Evolutionary conservation across 2,329 filamentous ascomycete species (phyloP).

Genomic region (Neobulgaria alba): DNA sequence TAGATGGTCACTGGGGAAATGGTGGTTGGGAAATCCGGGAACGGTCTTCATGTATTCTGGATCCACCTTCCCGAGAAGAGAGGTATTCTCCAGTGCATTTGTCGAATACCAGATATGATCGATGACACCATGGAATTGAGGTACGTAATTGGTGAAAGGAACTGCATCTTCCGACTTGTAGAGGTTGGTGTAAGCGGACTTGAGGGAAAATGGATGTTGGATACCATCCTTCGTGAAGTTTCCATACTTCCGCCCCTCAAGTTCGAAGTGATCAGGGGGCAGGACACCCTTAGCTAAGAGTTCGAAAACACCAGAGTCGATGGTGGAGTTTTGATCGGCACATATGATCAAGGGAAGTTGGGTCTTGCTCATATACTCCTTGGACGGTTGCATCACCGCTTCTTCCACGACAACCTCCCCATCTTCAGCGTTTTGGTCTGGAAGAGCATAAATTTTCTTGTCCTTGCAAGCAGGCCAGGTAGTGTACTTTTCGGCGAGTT

Average conservation of each 20-base stretch:
- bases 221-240: slow-evolving; percentile 90
- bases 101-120: slow-evolving; percentile 98
- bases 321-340: slow-evolving; percentile 91
- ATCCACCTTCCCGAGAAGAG: slow-evolving; percentile 61
- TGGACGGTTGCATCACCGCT: slow-evolving; percentile 45
- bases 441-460: slow-evolving; percentile 26
- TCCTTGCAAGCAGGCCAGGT: slow-evolving; percentile 74
- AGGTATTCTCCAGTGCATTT: slow-evolving; percentile 57
- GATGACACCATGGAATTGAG: slow-evolving; percentile 83
- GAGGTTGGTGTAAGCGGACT: slow-evolving; percentile 79
- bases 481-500: slow-evolving; percentile 76
- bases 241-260: slow-evolving; percentile 77
- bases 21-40: slow-evolving; percentile 66
- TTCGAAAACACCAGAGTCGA: slow-evolving; percentile 84
- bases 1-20: slow-evolving; percentile 68
- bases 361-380: slow-evolving; percentile 76
- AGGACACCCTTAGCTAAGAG: slow-evolving; percentile 75
- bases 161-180: slow-evolving; percentile 77
- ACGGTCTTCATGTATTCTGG: slow-evolving; percentile 61
- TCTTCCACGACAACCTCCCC: slow-evolving; percentile 49
- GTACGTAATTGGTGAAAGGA: slow-evolving; percentile 93
- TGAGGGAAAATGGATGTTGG: slow-evolving; percentile 86
- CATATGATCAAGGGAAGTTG: slow-evolving; percentile 88
- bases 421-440: slow-evolving; percentile 36
- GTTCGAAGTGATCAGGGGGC: slow-evolving; percentile 68